phyloP scores from a whole-genome alignment of 73 alveolate genomes.

The Paramecium sonneborni region DNA sequence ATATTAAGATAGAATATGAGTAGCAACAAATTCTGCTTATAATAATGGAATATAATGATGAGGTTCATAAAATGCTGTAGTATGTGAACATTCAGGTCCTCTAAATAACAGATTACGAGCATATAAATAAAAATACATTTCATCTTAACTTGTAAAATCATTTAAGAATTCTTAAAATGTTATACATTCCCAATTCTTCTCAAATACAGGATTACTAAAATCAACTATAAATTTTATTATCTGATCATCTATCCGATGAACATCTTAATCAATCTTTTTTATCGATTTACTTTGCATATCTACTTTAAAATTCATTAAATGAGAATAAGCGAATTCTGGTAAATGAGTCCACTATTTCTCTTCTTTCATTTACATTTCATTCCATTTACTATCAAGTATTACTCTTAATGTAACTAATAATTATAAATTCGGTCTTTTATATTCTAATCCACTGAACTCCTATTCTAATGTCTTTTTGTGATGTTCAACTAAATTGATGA shows the following conservation, averaged over 20 bases:
- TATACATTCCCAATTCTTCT: conserved; percentile 50
- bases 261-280: conserved; percentile 30
- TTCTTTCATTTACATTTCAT: not conserved
- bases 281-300: not conserved
- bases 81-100: conserved; percentile 13
- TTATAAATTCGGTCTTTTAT: conserved; percentile 15
- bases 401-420: conserved; percentile 4
- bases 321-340: conserved; percentile 8
- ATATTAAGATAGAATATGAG: not conserved
- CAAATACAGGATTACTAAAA: conserved; percentile 27
- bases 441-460: conserved; percentile 22
- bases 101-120: conserved; percentile 11
- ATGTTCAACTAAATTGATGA: conserved; percentile 34
- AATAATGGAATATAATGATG: conserved; percentile 41
- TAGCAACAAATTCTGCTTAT: conserved; percentile 48
- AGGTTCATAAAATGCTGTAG: conserved; percentile 5
- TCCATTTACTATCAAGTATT: conserved; percentile 45
- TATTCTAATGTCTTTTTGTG: conserved; percentile 24
- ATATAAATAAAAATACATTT: conserved; percentile 23
- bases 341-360: not conserved
- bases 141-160: conserved; percentile 42
- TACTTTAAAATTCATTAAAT: conserved; percentile 17
- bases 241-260: conserved; percentile 2
- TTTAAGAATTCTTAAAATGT: conserved; percentile 43
- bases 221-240: conserved; percentile 19